These are phyloP conservation scores for Gastrolobium bilobum DNA, from an alignment of 306 rosid genomes.

Conservation along the genomic window DNA sequence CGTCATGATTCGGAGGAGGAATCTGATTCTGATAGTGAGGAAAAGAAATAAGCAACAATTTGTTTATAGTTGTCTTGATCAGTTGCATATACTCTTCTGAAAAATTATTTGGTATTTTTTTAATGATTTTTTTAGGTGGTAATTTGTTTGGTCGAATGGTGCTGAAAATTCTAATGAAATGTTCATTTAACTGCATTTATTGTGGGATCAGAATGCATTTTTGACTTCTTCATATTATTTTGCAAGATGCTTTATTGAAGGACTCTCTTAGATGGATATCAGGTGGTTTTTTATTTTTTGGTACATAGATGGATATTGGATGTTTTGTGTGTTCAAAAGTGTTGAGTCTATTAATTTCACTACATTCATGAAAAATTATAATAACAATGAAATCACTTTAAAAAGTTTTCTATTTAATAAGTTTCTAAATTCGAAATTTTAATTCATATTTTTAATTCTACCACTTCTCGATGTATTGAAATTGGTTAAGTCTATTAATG, in stretches of 20 bases:
- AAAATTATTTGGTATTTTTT: no score
- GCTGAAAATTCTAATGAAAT: neutral
- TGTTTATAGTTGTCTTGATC: neutral
- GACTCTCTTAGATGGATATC: neutral
- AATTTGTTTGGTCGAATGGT: neutral
- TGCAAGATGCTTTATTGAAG: neutral
- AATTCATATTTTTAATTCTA: no score
- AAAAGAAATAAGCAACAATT: conserved; percentile 57
- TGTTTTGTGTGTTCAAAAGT: neutral
- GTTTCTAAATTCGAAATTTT: no score
- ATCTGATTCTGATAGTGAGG: conserved; percentile 60
- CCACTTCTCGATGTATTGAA: no score
- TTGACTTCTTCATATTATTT: neutral
- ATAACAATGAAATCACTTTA: no score
- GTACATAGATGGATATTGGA: neutral
- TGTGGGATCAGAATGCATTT: neutral
- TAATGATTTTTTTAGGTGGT: neutral
- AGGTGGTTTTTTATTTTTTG: neutral
- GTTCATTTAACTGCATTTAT: neutral
- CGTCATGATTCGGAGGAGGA: conserved; percentile 62
- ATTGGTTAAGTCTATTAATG: no score
- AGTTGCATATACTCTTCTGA: neutral
- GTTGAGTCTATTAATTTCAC: no score
- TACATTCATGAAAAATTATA: no score
- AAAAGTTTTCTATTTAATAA: no score